These are phyloP conservation scores for Metarhizium robertsii DNA, from an alignment of 2,329 filamentous ascomycete species.

Conservation along the genomic window DNA sequence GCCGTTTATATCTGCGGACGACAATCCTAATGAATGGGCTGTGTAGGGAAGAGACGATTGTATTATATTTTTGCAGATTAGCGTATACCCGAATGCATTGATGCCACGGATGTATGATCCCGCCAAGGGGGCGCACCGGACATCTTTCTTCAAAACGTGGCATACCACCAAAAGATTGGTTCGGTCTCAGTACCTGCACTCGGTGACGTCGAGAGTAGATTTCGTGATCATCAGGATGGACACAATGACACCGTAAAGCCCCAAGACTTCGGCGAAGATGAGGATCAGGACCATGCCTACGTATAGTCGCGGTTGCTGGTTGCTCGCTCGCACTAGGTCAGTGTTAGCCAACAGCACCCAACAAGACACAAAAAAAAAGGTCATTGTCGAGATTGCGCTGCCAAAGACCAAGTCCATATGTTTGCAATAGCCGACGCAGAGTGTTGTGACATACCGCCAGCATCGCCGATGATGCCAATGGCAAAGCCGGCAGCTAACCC, in stretches of 20 bases:
- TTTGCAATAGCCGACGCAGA: background rate
- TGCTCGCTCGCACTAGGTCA: constrained; percentile 30
- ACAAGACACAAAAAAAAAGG: background rate
- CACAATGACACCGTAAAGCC: constrained; percentile 37
- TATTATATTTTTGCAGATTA: constrained; percentile 10
- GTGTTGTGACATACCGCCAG: constrained; percentile 25
- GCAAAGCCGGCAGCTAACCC: constrained; percentile 36
- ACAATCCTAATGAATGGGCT: constrained; percentile 75
- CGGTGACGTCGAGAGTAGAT: constrained; percentile 27
- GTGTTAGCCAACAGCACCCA: background rate
- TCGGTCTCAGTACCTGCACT: constrained; percentile 16
- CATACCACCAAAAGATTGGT: background rate
- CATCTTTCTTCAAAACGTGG: background rate
- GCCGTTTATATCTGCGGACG: constrained; percentile 69
- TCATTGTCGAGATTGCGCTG: no score
- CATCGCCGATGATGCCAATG: constrained; percentile 37
- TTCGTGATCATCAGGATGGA: constrained; percentile 39
- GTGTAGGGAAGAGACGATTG: constrained; percentile 27
- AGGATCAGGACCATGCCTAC: constrained; percentile 38
- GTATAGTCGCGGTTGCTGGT: constrained; percentile 37
- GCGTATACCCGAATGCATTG: constrained; percentile 14
- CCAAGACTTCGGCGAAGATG: constrained; percentile 37
- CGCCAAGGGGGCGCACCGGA: no score
- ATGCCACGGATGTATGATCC: constrained; percentile 10
- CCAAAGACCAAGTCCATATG: no score